Conservation (phyloP, 1,139 yeast species). For the Geotrichum histeridarum region DNA sequence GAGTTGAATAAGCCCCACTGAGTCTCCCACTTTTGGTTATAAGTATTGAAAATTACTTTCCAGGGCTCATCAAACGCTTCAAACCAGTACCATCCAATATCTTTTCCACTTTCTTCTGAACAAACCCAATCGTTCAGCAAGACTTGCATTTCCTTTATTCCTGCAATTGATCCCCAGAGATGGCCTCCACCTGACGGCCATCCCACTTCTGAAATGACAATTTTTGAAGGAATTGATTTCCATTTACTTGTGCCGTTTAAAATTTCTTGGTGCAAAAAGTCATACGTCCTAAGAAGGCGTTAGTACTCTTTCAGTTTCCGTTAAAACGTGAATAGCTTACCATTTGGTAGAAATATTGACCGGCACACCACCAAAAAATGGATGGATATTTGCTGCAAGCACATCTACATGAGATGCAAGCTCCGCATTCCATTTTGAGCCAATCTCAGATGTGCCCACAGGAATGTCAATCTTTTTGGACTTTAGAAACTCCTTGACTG, state of each 20-base stretch:
- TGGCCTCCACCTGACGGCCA: conserved; percentile 67
- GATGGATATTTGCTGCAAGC: conserved; percentile 62
- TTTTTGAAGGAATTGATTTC: conserved; percentile 28
- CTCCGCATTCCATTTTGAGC: conserved; percentile 40
- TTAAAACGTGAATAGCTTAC: conserved; percentile 27
- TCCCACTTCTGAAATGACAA: conserved; percentile 61
- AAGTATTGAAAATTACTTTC: conserved; percentile 52
- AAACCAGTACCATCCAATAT: conserved; percentile 56
- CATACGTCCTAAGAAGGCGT: conserved; percentile 34
- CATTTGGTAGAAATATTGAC: conserved; percentile 51
- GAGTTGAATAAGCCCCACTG: conserved; percentile 63
- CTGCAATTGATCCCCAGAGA: conserved; percentile 47
- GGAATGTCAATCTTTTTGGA: conserved; percentile 40
- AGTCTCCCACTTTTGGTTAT: conserved; percentile 55
- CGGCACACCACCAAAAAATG: conserved; percentile 58
- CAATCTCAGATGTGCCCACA: conserved; percentile 56
- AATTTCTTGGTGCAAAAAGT: conserved; percentile 47
- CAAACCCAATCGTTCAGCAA: conserved; percentile 55
- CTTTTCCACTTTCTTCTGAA: conserved; percentile 29
- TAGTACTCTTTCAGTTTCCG: neutral
- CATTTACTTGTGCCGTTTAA: conserved; percentile 26
- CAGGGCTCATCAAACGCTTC: conserved; percentile 75
- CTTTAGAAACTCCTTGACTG: conserved; percentile 41
- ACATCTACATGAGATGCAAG: conserved; percentile 46
- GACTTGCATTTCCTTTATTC: conserved; percentile 42